Evolutionary conservation across 768 basidiomycete species (phyloP), one percentile per base, ranked within the genome.

Genomic region (Leccinum obscurum): DNA sequence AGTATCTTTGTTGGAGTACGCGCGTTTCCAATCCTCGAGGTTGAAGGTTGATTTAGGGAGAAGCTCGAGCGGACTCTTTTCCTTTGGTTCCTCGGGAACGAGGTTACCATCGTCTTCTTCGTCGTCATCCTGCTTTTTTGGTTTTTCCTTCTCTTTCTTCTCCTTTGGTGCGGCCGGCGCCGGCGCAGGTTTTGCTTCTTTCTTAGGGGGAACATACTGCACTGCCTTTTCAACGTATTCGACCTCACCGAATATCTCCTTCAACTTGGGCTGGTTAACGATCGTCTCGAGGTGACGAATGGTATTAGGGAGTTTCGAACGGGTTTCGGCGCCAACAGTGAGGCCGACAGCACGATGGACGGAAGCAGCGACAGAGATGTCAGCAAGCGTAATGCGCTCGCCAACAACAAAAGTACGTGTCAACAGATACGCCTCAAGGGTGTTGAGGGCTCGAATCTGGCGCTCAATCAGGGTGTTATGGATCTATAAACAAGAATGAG

Each of bases 1-100:
- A 41, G 95, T 98, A n/a, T 98, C 95, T 75, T 89, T 88, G 89
- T 98, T 98, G 69, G 95, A 97, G 82, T 98, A 99, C 49, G 91
- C 89, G 50, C 93, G 88, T 76, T 98, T 98, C 94, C 93, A 97
- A 77, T 98, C 94, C 76, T 96, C 91, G 58, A 94, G 85, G 80
- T 93, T 93, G 77, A 92, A 86, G 6, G 83, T 78, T 11, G 91
- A 90, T 77, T 92, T 95, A 66, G 94, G 93, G 44, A 98, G 85
- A 62, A 85, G 82, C 64, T 97, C 96, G 55, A 96, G 87, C 28
- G 96, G 96, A 83, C 97, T 96, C 85, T 95, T 95, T 59, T 77
- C 83, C 75, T 96, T 96, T 66, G 95, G 93, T 77, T 90, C 93
- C 54, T 84, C 85, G 24, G 89, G 87, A 28, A 90, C 86, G 51